Evolutionary conservation across 164 flowering plant genomes (phyloP), one percentile per base, ranked within the genome.

Genomic region (Macadamia integrifolia): DNA sequence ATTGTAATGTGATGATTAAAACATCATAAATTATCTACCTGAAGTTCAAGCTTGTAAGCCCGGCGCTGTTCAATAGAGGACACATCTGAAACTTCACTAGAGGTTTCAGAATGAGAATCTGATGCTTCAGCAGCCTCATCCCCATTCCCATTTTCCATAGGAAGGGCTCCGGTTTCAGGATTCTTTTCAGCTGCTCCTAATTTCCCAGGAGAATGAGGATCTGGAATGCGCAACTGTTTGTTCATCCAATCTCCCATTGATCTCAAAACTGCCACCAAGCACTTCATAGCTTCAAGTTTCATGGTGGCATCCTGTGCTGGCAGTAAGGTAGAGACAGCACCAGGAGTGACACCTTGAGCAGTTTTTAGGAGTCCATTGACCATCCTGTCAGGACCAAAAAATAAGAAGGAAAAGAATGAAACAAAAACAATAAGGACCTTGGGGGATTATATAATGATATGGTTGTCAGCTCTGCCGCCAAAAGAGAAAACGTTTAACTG

Each of bases 241-340:
- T 92, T 93, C 97, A 90, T 85, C 99, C 99, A 95, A 71, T 93
- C 96, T 62, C 99, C 99, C 98, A 95, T 91, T 63, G 98, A 89
- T 79, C 75, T 86, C 80, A 95, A 73, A 74, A 91, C 87, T 90
- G 84, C 80, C 58, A 87, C 89, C 80, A 84, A 77, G 76, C 85
- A 80, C 71, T 80, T 82, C 89, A 85, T 87, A 44, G 93, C 93
- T 82, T 88, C 91, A 77, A 80, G 80, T 66, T 87, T 88, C 88
- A 88, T 75, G 52, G 84, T 76, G 52, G 53, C 81, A 57, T 88
- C 93, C 75, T 88, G 93, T 29, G 89, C 87, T 35, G 93, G 93
- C 83, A 85, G 75, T 58, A 88, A 67, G 17, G 91, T 79, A 62
- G 83, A 87, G 23, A 82, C 72, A 68, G 72, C 74, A 63, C 91